These are phyloP conservation scores for Theileria annulata DNA, from an alignment of 169 alveolate genomes.

Conservation along the genomic window DNA sequence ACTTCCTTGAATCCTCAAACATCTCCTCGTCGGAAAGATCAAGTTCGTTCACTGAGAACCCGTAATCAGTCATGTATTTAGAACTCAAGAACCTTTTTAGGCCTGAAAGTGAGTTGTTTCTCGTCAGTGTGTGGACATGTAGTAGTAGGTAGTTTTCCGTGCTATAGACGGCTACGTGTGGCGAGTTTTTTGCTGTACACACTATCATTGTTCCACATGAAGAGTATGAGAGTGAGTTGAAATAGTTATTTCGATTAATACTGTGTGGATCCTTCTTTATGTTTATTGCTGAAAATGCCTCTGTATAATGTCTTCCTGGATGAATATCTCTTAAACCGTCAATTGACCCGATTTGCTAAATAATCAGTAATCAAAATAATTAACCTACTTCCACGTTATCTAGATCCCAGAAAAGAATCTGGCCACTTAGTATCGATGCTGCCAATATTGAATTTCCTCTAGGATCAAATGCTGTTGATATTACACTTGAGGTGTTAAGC, in stretches of 20 bases:
- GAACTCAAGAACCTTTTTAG: slow-evolving; percentile 68
- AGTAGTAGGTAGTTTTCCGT: slow-evolving; percentile 68
- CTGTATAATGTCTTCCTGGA: slow-evolving; percentile 75
- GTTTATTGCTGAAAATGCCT: slow-evolving; percentile 71
- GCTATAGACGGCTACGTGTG: slow-evolving; percentile 73
- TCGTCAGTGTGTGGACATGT: slow-evolving; percentile 61
- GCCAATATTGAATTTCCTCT: slow-evolving; percentile 90
- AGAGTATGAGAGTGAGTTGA: slow-evolving; percentile 69
- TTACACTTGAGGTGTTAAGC: slow-evolving; percentile 85
- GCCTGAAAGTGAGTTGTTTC: slow-evolving; percentile 69
- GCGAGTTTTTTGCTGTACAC: slow-evolving; percentile 74
- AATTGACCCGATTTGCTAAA: slow-evolving; percentile 76
- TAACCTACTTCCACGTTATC: slow-evolving; percentile 66
- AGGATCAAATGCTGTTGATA: slow-evolving; percentile 86
- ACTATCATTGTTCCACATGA: slow-evolving; percentile 70
- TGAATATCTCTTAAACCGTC: slow-evolving; percentile 87
- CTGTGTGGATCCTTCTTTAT: slow-evolving; percentile 51
- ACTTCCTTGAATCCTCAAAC: slow-evolving; percentile 60
- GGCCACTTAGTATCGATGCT: slow-evolving; percentile 80
- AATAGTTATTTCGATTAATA: slow-evolving; percentile 70
- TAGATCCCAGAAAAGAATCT: slow-evolving; percentile 82
- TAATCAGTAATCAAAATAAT: not conserved
- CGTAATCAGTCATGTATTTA: slow-evolving; percentile 65
- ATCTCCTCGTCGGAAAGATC: slow-evolving; percentile 62
- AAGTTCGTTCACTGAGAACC: slow-evolving; percentile 49